Conservation (phyloP, 176 grass and related monocot genomes). For the Triticum dicoccoides region DNA sequence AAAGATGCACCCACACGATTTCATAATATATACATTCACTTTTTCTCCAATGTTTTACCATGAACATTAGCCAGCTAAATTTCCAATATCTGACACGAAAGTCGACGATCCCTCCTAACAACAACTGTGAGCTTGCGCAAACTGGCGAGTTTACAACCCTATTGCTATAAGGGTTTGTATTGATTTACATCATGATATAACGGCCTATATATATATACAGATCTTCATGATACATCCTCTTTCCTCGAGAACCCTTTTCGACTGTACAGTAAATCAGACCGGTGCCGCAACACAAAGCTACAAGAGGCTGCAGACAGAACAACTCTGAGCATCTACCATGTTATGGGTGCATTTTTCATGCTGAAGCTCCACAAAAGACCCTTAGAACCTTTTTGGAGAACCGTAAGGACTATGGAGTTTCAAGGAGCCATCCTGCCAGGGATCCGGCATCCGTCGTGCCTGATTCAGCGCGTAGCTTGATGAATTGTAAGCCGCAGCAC, state of each 20-base stretch:
- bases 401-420: conserved; percentile 52
- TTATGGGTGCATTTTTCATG: background rate
- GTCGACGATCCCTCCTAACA: background rate
- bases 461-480: conserved; percentile 43
- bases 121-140: background rate
- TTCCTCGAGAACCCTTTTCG: conserved; percentile 10
- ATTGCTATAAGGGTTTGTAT: conserved; percentile 12
- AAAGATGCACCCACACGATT: background rate
- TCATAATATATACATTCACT: background rate
- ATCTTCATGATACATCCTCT: conserved; percentile 5
- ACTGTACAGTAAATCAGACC: conserved; percentile 27
- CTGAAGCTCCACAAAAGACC: background rate
- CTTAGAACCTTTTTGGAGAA: conserved; percentile 73
- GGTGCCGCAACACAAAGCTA: background rate
- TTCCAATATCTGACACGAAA: background rate
- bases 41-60: background rate
- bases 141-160: background rate
- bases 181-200: conserved; percentile 25
- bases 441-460: conserved; percentile 44
- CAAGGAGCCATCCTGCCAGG: conserved; percentile 49
- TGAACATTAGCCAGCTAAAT: background rate
- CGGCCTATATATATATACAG: conserved; percentile 27
- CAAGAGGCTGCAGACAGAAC: background rate
- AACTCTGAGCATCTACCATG: conserved; percentile 14
- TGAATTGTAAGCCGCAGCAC: conserved; percentile 26